Conservation (phyloP, 768 basidiomycete species). For the Pleurotus djamor region DNA sequence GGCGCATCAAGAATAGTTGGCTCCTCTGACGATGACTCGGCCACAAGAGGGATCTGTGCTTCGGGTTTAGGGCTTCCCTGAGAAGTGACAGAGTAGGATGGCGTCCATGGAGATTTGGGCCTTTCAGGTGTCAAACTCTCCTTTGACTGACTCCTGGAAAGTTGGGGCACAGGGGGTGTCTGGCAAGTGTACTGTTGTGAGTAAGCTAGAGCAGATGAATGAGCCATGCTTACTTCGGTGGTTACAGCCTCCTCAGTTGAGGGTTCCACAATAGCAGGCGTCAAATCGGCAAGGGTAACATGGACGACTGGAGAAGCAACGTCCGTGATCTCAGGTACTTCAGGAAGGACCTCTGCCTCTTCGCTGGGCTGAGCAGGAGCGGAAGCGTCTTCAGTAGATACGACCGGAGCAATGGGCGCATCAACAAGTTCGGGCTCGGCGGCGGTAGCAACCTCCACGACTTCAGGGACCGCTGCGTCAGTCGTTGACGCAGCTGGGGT, state of each 20-base stretch:
- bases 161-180: neutral
- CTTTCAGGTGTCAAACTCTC: constrained; percentile 12
- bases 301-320: neutral
- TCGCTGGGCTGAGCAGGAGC: neutral
- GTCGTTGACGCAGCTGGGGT: neutral
- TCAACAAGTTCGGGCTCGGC: neutral
- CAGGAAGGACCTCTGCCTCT: neutral
- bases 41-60: neutral
- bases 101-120: constrained; percentile 22
- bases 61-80: constrained; percentile 13
- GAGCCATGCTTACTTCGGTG: neutral
- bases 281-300: neutral
- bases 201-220: neutral
- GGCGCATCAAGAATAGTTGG: neutral
- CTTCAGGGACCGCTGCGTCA: neutral
- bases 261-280: neutral
- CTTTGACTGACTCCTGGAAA: constrained; percentile 1
- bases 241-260: neutral
- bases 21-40: neutral
- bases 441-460: neutral
- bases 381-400: neutral
- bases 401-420: neutral
- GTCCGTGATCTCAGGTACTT: neutral
- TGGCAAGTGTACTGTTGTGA: neutral
- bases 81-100: constrained; percentile 18